Evolutionary conservation across 2,329 filamentous ascomycete species (phyloP), one percentile per base, ranked within the genome.

Genomic region (Aaosphaeria arxii): DNA sequence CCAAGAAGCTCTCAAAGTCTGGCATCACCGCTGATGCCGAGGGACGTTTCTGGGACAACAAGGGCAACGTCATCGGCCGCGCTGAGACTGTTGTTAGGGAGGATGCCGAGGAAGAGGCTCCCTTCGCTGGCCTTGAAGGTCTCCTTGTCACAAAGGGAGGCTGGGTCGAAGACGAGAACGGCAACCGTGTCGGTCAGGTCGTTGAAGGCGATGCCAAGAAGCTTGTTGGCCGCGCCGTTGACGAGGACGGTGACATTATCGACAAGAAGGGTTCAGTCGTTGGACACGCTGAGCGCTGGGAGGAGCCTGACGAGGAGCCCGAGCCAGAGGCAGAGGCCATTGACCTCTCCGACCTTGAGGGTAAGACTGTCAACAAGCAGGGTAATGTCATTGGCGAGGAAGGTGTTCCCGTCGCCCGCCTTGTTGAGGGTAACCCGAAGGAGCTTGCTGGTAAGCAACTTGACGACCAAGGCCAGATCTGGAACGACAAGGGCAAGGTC

Each of bases 401-500:
- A 48, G 74, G 74, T 39, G 71, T 77, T 4, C 75, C 75, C n/a
- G 67, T 81, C 51, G 87, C 83, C 33, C 81, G 83, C 36, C 78
- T 90, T 1, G 69, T 88, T 17, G 84, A 89, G 62, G 87, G 87
- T 11, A 81, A 86, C 51, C 62, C 81, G 33, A 80, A 81, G 67
- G 77, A 80, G 46, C 78, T 89, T 39, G 71, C 83, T 7, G 86
- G 86, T 30, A 83, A 81, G 60, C 86, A 86, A 79, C 84, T 85
- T 59, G 84, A 89, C 65, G 86, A 84, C 67, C 73, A 88, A 30
- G 87, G 87, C 33, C 82, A 87, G 61, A 80, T 89, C 55, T 82
- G 85, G 72, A 87, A 86, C 62, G 86, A 89, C 64, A 80, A 78
- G n/a, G 87, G 87, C 41, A 83, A 87, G 49, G 74, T 88, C 42